Evolutionary conservation across 2,329 filamentous ascomycete species (phyloP).

Genomic region (Penicillium sp.): DNA sequence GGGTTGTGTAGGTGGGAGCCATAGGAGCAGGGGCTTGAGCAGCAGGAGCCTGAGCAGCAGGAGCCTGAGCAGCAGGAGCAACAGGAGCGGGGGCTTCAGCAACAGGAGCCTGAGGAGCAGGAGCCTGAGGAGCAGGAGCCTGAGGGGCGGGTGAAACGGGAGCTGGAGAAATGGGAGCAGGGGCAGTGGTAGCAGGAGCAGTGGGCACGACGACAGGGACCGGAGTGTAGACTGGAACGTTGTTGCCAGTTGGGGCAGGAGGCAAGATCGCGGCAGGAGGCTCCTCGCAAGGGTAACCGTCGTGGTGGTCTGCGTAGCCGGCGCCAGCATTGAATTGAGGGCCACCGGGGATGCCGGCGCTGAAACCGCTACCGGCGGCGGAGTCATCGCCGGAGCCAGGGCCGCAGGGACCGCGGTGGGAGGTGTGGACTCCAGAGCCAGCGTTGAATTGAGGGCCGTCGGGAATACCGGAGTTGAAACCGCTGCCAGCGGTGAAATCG

Average conservation of each 20-base stretch:
- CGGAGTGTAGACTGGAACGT: background rate
- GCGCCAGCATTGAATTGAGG: conserved; percentile 15
- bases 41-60: background rate
- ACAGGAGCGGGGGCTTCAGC: too few species aligned
- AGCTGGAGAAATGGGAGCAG: background rate
- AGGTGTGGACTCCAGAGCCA: conserved; percentile 19
- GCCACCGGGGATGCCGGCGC: conserved; percentile 19
- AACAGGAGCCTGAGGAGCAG: too few species aligned
- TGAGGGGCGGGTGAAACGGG: too few species aligned
- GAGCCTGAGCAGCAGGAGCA: too few species aligned
- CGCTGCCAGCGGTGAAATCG: conserved; percentile 21
- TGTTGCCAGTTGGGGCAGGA: background rate
- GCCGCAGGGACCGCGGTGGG: conserved; percentile 21
- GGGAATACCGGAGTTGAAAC: conserved; percentile 25
- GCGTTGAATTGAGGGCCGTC: conserved; percentile 27
- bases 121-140: too few species aligned
- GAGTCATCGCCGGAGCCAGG: conserved; percentile 12
- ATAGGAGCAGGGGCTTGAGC: background rate
- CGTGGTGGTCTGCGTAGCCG: conserved; percentile 10
- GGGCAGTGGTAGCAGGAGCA: conserved; percentile 1
- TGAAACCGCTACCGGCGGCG: conserved; percentile 16
- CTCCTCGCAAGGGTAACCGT: conserved; percentile 20
- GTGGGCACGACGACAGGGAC: conserved; percentile 3
- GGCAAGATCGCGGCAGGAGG: background rate
- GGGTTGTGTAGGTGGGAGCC: conserved; percentile 21